Conservation (phyloP, 208 protist genomes). For the Leishmania amazonensis region DNA sequence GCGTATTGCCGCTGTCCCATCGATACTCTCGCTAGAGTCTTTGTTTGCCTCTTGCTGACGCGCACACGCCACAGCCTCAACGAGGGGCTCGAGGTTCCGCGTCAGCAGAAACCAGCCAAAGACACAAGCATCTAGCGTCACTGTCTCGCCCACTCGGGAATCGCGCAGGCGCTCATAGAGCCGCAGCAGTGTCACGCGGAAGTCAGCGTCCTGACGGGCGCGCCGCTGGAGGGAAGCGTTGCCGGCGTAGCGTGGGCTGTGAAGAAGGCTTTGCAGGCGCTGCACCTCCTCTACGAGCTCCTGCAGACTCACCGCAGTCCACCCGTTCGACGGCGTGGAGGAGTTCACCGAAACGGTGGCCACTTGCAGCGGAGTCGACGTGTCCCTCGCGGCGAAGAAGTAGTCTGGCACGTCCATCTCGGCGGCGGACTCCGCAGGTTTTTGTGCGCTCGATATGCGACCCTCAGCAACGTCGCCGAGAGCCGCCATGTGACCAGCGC, state of each 20-base stretch:
- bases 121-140: conserved; percentile 59
- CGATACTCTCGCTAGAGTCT: background rate
- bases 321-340: background rate
- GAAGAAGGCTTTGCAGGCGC: conserved; percentile 32
- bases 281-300: conserved; percentile 44
- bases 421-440: background rate
- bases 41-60: background rate
- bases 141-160: conserved; percentile 46
- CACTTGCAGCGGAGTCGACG: no score
- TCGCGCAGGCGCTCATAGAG: conserved; percentile 48
- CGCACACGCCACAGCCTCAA: conserved; percentile 16
- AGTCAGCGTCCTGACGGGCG: conserved; percentile 24
- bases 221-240: conserved; percentile 30
- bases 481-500: conserved; percentile 3
- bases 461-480: background rate
- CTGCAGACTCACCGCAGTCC: conserved; percentile 38
- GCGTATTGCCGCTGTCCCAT: conserved; percentile 17
- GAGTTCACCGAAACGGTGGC: background rate
- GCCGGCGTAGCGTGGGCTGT: conserved; percentile 34
- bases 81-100: conserved; percentile 30
- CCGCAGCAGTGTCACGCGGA: conserved; percentile 23
- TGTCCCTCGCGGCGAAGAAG: conserved; percentile 12
- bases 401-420: conserved; percentile 4
- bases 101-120: conserved; percentile 57
- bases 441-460: background rate